Percentiles rank a stretch among this genome's conserved stretches.
These are phyloP conservation scores for Leersia perrieri DNA, from an alignment of 176 grass and related monocot genomes.

Conservation along the genomic window DNA sequence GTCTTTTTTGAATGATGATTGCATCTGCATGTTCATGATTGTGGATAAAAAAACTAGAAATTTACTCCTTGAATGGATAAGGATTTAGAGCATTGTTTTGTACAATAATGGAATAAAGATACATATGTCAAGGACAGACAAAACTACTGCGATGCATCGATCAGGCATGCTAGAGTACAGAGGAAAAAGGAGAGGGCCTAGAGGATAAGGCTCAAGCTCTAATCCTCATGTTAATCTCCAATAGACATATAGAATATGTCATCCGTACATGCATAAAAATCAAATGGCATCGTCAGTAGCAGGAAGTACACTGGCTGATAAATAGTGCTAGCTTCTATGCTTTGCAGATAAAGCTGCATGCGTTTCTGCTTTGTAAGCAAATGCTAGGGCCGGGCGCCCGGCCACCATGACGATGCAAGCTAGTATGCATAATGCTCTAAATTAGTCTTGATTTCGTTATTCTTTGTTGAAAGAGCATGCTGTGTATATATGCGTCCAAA, in stretches of 20 bases:
- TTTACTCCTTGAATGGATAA: constrained; percentile 39
- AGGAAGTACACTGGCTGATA: not conserved
- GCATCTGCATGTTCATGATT: constrained; percentile 26
- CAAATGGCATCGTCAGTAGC: not conserved
- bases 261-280: not conserved
- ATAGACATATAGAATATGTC: not conserved
- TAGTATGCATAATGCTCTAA: not conserved
- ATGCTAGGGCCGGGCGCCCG: not conserved
- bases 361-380: not conserved
- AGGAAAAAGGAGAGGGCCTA: not conserved
- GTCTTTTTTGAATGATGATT: constrained; percentile 27
- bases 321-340: not conserved
- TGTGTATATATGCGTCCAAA: no score
- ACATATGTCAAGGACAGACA: not conserved
- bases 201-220: constrained; percentile 3
- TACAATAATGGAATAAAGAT: constrained; percentile 15
- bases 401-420: not conserved
- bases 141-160: not conserved
- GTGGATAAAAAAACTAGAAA: no score
- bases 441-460: not conserved
- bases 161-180: not conserved
- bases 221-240: not conserved
- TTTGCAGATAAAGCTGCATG: not conserved
- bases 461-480: not conserved
- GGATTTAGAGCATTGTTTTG: constrained; percentile 12